Conservation (phyloP, 306 rosid genomes). For the Cucurbita argyrosperma region DNA sequence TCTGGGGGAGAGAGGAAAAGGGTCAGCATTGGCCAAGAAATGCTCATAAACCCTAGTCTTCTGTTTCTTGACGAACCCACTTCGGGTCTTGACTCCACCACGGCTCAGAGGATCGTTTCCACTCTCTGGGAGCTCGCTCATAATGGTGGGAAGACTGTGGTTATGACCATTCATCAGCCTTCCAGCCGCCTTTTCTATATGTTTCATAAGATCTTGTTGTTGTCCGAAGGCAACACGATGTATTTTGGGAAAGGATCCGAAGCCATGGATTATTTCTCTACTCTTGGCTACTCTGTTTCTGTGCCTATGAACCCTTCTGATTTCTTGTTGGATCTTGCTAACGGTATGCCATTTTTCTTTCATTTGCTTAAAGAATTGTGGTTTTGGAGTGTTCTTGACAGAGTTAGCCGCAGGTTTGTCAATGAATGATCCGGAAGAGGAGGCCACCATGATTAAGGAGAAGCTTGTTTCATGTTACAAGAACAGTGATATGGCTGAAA, state of each 20-base stretch:
- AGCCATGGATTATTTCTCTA: conserved; percentile 43
- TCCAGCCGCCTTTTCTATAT: conserved; percentile 51
- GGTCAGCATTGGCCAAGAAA: conserved; percentile 72
- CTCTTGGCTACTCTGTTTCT: conserved; percentile 36
- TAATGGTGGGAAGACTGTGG: conserved; percentile 42
- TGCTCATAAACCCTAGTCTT: conserved; percentile 59
- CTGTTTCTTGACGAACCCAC: conserved; percentile 73
- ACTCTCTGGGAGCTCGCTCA: conserved; percentile 43
- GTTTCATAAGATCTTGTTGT: conserved; percentile 56
- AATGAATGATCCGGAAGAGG: conserved; percentile 20
- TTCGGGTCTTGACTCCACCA: conserved; percentile 72
- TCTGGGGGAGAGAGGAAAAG: conserved; percentile 80
- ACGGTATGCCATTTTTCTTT: conserved; percentile 23
- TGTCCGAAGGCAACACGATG: conserved; percentile 47
- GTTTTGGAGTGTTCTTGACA: neutral
- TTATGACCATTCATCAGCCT: conserved; percentile 82
- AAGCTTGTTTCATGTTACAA: conserved; percentile 21
- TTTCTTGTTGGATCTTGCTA: conserved; percentile 67
- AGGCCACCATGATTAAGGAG: conserved; percentile 23
- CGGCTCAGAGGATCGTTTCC: conserved; percentile 57
- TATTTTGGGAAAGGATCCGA: conserved; percentile 56
- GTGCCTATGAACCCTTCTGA: conserved; percentile 71
- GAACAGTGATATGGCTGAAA: conserved; percentile 5
- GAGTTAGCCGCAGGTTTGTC: conserved; percentile 20
- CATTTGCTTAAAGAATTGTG: neutral